Percentiles rank a stretch among this genome's conserved stretches.
phyloP scores from a whole-genome alignment of 495 filamentous ascomycete genomes.

The Tuber borchii region DNA sequence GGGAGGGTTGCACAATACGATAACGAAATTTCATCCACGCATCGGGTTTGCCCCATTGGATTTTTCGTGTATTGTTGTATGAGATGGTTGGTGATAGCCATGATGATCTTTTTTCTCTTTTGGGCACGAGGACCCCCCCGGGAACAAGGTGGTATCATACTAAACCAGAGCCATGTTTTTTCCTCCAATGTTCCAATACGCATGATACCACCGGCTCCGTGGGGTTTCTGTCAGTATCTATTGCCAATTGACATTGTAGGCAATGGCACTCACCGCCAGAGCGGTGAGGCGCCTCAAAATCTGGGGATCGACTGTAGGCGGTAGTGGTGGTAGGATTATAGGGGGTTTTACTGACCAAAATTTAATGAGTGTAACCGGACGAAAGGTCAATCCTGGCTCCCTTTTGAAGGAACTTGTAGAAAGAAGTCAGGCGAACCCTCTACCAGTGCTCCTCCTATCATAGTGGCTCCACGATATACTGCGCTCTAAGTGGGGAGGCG shows the following conservation, averaged over 20 bases:
- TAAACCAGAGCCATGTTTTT: background rate
- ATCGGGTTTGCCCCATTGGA: background rate
- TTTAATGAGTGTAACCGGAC: constrained; percentile 13
- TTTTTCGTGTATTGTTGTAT: background rate
- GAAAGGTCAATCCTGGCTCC: background rate
- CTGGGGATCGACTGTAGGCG: background rate
- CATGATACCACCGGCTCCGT: background rate
- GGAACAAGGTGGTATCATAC: background rate
- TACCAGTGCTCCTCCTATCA: background rate
- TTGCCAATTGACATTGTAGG: constrained; percentile 12
- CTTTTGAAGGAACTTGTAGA: background rate
- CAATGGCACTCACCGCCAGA: constrained; percentile 30
- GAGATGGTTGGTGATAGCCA: background rate
- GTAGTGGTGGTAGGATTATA: background rate
- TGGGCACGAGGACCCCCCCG: background rate
- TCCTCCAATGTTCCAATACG: constrained; percentile 1
- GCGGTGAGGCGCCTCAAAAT: constrained; percentile 26
- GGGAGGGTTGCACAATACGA: background rate
- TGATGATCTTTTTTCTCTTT: background rate
- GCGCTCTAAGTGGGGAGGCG: no score
- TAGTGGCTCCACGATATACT: background rate
- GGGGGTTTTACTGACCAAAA: background rate
- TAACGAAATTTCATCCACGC: background rate
- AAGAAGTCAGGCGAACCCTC: background rate
- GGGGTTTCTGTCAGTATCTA: constrained; percentile 13